These are phyloP conservation scores for Blastomyces emzantsi DNA, from an alignment of 2,329 filamentous ascomycete species.

Conservation along the genomic window DNA sequence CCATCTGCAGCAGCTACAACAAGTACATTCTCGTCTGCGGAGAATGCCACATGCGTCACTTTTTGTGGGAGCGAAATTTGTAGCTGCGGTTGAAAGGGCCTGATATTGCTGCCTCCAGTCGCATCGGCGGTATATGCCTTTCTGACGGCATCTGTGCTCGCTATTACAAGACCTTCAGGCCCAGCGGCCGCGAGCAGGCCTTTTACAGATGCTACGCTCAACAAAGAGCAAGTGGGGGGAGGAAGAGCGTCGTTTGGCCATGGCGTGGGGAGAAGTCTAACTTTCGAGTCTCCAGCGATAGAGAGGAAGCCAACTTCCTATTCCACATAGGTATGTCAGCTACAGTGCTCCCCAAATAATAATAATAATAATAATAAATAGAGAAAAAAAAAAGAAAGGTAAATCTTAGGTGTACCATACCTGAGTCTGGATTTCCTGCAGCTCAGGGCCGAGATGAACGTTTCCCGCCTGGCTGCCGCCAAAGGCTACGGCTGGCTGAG, in stretches of 20 bases:
- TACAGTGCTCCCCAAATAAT: not conserved
- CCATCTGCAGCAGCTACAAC: slow-evolving; percentile 73
- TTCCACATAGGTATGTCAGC: not conserved
- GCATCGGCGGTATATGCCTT: slow-evolving; percentile 59
- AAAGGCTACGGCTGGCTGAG: slow-evolving; percentile 41
- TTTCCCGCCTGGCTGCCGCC: slow-evolving; percentile 34
- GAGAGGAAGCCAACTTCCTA: slow-evolving; percentile 72
- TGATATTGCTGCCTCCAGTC: slow-evolving; percentile 53
- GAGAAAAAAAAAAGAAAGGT: no score
- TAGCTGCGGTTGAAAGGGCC: slow-evolving; percentile 63
- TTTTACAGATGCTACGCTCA: slow-evolving; percentile 70
- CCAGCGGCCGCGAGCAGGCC: slow-evolving; percentile 81
- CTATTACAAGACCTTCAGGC: slow-evolving; percentile 67
- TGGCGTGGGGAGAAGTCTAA: slow-evolving; percentile 65
- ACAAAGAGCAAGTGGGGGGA: slow-evolving; percentile 66
- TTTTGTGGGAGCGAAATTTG: slow-evolving; percentile 63
- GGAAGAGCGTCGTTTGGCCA: slow-evolving; percentile 66
- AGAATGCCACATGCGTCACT: slow-evolving; percentile 83
- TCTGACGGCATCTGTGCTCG: slow-evolving; percentile 67
- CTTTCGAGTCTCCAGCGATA: slow-evolving; percentile 68
- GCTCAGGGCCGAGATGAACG: slow-evolving; percentile 52
- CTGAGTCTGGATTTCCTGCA: slow-evolving; percentile 75
- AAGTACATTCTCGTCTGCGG: slow-evolving; percentile 76
- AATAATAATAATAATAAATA: not conserved
- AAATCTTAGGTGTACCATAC: slow-evolving; percentile 36